Conservation (phyloP, 345 rosid species). For the Leavenworthia alabamica region DNA sequence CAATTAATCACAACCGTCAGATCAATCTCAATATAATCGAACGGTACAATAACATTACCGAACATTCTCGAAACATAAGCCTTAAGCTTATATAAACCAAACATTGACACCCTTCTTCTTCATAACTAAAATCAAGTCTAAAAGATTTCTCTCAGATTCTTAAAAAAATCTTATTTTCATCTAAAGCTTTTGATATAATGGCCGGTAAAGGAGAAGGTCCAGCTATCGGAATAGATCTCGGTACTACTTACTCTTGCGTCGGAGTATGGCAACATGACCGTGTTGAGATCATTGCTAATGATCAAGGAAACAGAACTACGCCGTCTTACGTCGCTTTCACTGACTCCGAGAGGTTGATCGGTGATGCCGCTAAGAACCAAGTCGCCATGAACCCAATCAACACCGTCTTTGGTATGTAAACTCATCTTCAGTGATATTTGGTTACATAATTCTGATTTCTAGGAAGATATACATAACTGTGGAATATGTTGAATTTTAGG, state of each 20-base stretch:
- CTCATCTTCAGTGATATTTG: neutral
- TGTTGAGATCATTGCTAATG: conserved; percentile 34
- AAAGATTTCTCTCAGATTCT: neutral
- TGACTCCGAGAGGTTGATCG: conserved; percentile 36
- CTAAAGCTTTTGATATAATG: neutral
- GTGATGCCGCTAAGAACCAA: conserved; percentile 43
- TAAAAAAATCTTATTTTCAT: neutral
- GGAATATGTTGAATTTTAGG: neutral
- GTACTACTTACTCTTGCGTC: conserved; percentile 34
- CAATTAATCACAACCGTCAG: neutral
- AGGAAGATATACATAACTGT: neutral
- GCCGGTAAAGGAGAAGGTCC: conserved; percentile 24
- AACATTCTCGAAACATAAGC: conserved; percentile 1
- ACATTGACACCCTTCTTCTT: neutral
- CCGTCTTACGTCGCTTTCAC: conserved; percentile 38
- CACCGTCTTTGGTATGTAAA: conserved; percentile 41
- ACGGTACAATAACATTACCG: neutral
- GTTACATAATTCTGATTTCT: neutral
- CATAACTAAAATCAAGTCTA: neutral
- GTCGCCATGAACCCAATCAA: conserved; percentile 41
- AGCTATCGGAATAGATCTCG: conserved; percentile 34
- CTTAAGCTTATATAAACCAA: neutral
- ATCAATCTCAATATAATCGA: neutral
- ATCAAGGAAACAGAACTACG: conserved; percentile 33
- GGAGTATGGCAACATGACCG: conserved; percentile 38